Conservation (phyloP, 208 protist genomes). For the Leishmania martiniquensis region DNA sequence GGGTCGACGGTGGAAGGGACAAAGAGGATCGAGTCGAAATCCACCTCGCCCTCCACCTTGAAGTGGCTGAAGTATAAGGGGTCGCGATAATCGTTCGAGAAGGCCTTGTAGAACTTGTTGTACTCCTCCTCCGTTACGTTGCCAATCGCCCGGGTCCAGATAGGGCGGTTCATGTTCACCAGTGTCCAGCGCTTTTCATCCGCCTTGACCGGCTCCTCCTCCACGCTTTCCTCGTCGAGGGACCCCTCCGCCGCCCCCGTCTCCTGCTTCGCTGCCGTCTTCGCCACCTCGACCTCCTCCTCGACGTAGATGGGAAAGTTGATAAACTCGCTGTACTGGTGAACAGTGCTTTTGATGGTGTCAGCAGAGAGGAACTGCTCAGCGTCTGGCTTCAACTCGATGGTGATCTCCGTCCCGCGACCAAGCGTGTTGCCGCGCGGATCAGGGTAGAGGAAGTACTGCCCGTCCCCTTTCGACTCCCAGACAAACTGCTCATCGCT, state of each 20-base stretch:
- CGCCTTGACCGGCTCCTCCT: slow-evolving; percentile 46
- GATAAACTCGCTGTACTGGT: slow-evolving; percentile 99
- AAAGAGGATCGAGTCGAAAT: slow-evolving; percentile 98
- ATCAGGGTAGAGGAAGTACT: slow-evolving; percentile 96
- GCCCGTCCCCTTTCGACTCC: slow-evolving; percentile 96
- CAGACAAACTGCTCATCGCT: slow-evolving; percentile 97
- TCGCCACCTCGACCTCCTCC: slow-evolving; percentile 80
- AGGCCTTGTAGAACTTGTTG: slow-evolving; percentile 98
- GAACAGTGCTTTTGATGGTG: slow-evolving; percentile 93
- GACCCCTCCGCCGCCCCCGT: slow-evolving; percentile 76
- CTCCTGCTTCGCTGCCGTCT: slow-evolving; percentile 41
- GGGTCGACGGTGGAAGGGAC: slow-evolving; percentile 93
- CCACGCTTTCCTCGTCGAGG: slow-evolving; percentile 37
- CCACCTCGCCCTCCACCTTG: slow-evolving; percentile 96
- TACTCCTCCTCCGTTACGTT: slow-evolving; percentile 99
- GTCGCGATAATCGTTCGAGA: slow-evolving; percentile 94
- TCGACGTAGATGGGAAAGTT: slow-evolving; percentile 98
- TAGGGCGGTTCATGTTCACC: slow-evolving; percentile 98
- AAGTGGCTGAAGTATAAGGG: slow-evolving; percentile 98
- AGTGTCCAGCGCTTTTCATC: slow-evolving; percentile 92
- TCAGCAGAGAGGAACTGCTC: slow-evolving; percentile 96
- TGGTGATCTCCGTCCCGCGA: slow-evolving; percentile 96
- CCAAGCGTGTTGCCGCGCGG: slow-evolving; percentile 95
- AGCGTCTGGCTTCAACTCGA: slow-evolving; percentile 97
- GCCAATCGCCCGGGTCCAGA: slow-evolving; percentile 96